A percentile compares a stretch with the other conserved stretches of the same genome.
Evolutionary conservation across 1,139 yeast species (phyloP).

Genomic region (Suhomyces bolitotheri): DNA sequence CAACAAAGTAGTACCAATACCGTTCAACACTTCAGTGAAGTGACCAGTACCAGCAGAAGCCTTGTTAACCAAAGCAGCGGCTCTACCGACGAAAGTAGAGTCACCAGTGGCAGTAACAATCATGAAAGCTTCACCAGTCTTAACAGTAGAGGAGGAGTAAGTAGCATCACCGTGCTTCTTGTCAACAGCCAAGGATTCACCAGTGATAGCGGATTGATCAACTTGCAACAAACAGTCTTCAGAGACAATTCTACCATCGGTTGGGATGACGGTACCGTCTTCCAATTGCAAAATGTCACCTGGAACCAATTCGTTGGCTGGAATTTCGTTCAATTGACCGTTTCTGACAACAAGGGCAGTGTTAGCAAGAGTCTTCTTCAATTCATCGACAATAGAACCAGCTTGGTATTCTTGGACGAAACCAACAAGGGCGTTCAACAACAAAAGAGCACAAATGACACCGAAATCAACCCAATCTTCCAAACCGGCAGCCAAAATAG

Average conservation of each 20-base stretch:
- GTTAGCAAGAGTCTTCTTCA: slow-evolving; percentile 91
- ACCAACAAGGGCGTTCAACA: slow-evolving; percentile 93
- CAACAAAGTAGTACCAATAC: slow-evolving; percentile 91
- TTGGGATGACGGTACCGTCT: slow-evolving; percentile 93
- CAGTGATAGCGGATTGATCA: slow-evolving; percentile 97
- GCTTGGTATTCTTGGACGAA: slow-evolving; percentile 97
- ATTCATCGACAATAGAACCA: slow-evolving; percentile 92
- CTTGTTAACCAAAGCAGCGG: slow-evolving; percentile 95
- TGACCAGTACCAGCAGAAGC: slow-evolving; percentile 95
- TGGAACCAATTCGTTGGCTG: slow-evolving; percentile 84
- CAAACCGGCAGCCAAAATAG: slow-evolving; percentile 95
- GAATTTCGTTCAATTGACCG: slow-evolving; percentile 72
- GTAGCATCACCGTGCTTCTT: slow-evolving; percentile 85
- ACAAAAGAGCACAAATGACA: slow-evolving; percentile 86
- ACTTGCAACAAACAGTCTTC: slow-evolving; percentile 89
- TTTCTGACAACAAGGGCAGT: slow-evolving; percentile 84
- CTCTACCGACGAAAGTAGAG: slow-evolving; percentile 89
- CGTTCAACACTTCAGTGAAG: slow-evolving; percentile 96
- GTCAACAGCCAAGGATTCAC: slow-evolving; percentile 97
- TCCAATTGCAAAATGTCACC: slow-evolving; percentile 91
- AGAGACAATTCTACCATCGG: slow-evolving; percentile 91
- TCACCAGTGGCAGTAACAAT: slow-evolving; percentile 96
- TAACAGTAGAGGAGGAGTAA: slow-evolving; percentile 94
- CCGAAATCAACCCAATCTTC: slow-evolving; percentile 99
- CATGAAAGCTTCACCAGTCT: slow-evolving; percentile 97